phyloP scores from a whole-genome alignment of 2,329 filamentous ascomycete species.

The Fusarium equiseti region DNA sequence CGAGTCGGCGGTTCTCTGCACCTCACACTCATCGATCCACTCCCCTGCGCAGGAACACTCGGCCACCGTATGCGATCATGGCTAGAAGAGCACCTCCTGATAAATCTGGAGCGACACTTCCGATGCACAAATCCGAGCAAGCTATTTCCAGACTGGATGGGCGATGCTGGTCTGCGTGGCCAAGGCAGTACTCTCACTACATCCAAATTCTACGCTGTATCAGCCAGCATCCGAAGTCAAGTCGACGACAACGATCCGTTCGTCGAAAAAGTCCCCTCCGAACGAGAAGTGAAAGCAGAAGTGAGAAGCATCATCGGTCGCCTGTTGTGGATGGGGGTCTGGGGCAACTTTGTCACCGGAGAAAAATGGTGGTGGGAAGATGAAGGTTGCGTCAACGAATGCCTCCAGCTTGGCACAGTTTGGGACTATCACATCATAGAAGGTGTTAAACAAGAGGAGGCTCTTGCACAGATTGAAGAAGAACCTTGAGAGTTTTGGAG shows the following conservation, averaged over 20 bases:
- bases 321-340: constrained; percentile 71
- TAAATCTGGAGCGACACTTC: constrained; percentile 69
- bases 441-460: constrained; percentile 60
- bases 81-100: constrained; percentile 71
- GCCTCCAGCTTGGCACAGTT: constrained; percentile 63
- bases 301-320: constrained; percentile 66
- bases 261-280: constrained; percentile 36
- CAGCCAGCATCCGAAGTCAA: constrained; percentile 46
- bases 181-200: constrained; percentile 61
- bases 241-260: constrained; percentile 42
- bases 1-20: constrained; percentile 67
- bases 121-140: constrained; percentile 70
- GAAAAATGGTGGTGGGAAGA: constrained; percentile 74
- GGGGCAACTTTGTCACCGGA: constrained; percentile 65
- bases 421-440: constrained; percentile 71
- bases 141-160: constrained; percentile 70
- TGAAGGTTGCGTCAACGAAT: constrained; percentile 65
- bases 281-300: constrained; percentile 57
- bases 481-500: not conserved
- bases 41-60: constrained; percentile 66
- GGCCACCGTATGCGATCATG: constrained; percentile 70
- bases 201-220: constrained; percentile 62
- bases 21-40: constrained; percentile 72
- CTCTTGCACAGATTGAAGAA: constrained; percentile 9
- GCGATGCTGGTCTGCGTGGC: constrained; percentile 64